Conservation (phyloP, 352 stramenopile species). For the Pythium dissotocum region DNA sequence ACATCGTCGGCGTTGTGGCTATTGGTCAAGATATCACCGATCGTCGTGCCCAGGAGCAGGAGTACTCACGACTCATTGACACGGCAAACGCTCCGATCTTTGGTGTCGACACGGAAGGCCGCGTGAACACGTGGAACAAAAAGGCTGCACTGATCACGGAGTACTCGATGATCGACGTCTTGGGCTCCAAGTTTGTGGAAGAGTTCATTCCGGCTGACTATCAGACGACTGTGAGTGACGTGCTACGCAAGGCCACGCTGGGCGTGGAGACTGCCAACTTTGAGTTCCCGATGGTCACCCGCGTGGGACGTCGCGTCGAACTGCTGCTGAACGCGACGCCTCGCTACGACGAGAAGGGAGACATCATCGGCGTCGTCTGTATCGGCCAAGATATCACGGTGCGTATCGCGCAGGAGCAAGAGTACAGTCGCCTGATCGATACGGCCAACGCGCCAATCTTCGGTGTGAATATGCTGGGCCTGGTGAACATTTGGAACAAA, state of each 20-base stretch:
- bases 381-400: conserved; percentile 85
- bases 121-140: conserved; percentile 91
- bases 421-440: conserved; percentile 86
- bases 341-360: conserved; percentile 75
- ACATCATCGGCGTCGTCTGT: conserved; percentile 80
- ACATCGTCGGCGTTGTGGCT: conserved; percentile 76
- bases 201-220: conserved; percentile 87
- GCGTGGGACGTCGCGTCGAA: conserved; percentile 68
- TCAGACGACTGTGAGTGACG: conserved; percentile 51
- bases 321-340: conserved; percentile 85
- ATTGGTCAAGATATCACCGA: conserved; percentile 87
- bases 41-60: conserved; percentile 80
- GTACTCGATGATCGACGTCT: conserved; percentile 88
- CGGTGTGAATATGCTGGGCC: conserved; percentile 70
- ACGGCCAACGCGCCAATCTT: conserved; percentile 90
- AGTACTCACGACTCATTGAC: conserved; percentile 88
- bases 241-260: conserved; percentile 64
- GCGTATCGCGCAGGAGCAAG: conserved; percentile 85
- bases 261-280: conserved; percentile 81
- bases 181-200: conserved; percentile 86
- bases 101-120: conserved; percentile 79
- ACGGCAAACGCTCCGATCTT: conserved; percentile 91
- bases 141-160: conserved; percentile 90
- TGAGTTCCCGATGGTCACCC: conserved; percentile 88
- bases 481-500: conserved; percentile 91